Evolutionary conservation across 2,329 filamentous ascomycete species (phyloP).

Genomic region (Chaetomium globosum): DNA sequence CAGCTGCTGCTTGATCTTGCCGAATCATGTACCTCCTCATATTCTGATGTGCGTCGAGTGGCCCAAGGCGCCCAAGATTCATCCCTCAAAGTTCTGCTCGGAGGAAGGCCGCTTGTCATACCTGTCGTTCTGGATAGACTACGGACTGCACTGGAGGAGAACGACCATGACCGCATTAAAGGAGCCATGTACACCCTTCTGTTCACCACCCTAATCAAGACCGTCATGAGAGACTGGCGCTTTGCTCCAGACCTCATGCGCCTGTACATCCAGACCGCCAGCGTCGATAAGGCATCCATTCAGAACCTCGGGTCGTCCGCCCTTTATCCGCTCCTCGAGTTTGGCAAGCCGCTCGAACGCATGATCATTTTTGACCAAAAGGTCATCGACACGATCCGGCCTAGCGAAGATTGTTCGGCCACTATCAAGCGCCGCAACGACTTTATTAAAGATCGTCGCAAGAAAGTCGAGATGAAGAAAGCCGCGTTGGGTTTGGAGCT

Average conservation of each 20-base stretch:
- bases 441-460: conserved; percentile 74
- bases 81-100: conserved; percentile 86
- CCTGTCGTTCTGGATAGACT: conserved; percentile 81
- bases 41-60: conserved; percentile 92
- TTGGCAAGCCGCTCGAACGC: conserved; percentile 83
- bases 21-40: conserved; percentile 84
- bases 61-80: conserved; percentile 92
- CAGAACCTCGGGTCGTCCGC: conserved; percentile 83
- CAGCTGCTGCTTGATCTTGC: conserved; percentile 81
- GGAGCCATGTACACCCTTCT: conserved; percentile 89
- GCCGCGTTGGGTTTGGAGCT: conserved; percentile 77
- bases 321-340: conserved; percentile 85
- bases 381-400: conserved; percentile 71
- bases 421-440: conserved; percentile 68
- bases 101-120: conserved; percentile 84
- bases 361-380: conserved; percentile 79
- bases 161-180: conserved; percentile 90
- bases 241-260: conserved; percentile 89
- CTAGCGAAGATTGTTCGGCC: conserved; percentile 63
- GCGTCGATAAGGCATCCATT: conserved; percentile 91
- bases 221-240: conserved; percentile 88
- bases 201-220: conserved; percentile 85
- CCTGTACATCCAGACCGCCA: conserved; percentile 84
- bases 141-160: conserved; percentile 73
- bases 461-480: conserved; percentile 82